Evolutionary conservation across 2,329 filamentous ascomycete genomes (phyloP).

Genomic region (Colletotrichum simmondsii): DNA sequence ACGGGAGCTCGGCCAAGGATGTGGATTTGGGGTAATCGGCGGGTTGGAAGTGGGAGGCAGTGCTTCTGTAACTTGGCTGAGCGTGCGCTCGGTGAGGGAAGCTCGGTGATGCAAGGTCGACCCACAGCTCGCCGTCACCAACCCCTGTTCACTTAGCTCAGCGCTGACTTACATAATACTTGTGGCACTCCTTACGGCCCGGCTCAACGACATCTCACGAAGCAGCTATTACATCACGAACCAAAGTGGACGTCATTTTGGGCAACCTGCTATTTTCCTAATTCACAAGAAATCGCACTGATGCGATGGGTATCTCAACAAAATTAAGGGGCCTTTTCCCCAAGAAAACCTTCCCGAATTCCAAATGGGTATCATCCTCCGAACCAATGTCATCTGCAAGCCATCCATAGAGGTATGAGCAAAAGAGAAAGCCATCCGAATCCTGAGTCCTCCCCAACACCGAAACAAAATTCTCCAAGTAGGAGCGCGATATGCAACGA

Average conservation of each 20-base stretch:
- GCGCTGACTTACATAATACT: constrained; percentile 11
- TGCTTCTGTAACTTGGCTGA: constrained; percentile 29
- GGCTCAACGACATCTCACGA: constrained; percentile 4
- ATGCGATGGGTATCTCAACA: constrained; percentile 17
- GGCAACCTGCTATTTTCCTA: not conserved
- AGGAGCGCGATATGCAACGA: not conserved
- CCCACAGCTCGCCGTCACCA: not conserved
- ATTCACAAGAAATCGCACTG: not conserved
- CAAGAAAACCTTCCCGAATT: not conserved
- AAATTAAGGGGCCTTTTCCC: not conserved
- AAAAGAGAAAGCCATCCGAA: not conserved
- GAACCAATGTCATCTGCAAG: not conserved
- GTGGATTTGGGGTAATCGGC: constrained; percentile 29
- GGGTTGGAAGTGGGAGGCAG: constrained; percentile 25
- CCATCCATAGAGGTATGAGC: not conserved
- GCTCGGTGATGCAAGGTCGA: constrained; percentile 26
- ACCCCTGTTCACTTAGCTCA: constrained; percentile 25
- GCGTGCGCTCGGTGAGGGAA: constrained; percentile 27
- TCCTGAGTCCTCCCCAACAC: not conserved
- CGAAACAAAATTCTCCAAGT: not conserved
- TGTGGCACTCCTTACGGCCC: not conserved
- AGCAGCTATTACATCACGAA: not conserved
- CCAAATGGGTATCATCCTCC: not conserved
- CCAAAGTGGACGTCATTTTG: not conserved
- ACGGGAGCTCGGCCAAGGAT: constrained; percentile 26